Evolutionary conservation across 805 yeast genomes (phyloP), one percentile per base, ranked within the genome.

Genomic region (Barnettozyma populi): DNA sequence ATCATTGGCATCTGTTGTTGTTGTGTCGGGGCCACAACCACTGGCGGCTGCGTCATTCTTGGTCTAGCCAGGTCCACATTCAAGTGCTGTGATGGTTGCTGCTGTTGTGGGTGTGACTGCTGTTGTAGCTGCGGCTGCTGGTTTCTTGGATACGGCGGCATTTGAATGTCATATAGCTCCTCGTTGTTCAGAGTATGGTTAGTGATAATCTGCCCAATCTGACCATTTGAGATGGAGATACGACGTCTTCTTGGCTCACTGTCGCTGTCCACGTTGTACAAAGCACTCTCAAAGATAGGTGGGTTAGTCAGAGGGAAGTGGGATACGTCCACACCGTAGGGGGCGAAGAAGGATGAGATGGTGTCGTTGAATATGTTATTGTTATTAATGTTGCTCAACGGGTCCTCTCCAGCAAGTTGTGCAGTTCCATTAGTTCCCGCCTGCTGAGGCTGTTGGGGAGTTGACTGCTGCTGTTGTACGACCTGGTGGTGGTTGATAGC

Each of bases 201-300:
- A 43, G 70, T 74, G 5, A 79, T 74, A 32, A 86, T 76, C 59
- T 86, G 95, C 42, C 90, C 86, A 54, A 86, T 86, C 60, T 86
- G 95, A 58, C 95, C 95, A 65, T 86, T 86, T 10, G 92, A 84
- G 45, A 86, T 86, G 39, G 94, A 85, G 2, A 86, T 81, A 60
- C 95, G 74, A 61, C 94, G 71, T 60, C 84, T 70, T 41, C 70
- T 61, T 7, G 59, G 69, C 46, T 58, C 56, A 47, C 27, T 61
- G 60, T 66, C 68, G 31, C 62, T 63, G 59, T 59, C 45, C 7
- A 38, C 48, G 14, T 32, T 45, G 21, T 43, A 51, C 32, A 71
- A 52, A 62, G 84, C 64, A 50, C 68, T 66, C 47, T 71, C 74
- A 48, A 71, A 71, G 31, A 71, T 71, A 6, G 75, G 75, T 1